Base-by-base conservation (phyloP, 2,329 filamentous ascomycete species). In the Amauroascus niger region DNA sequence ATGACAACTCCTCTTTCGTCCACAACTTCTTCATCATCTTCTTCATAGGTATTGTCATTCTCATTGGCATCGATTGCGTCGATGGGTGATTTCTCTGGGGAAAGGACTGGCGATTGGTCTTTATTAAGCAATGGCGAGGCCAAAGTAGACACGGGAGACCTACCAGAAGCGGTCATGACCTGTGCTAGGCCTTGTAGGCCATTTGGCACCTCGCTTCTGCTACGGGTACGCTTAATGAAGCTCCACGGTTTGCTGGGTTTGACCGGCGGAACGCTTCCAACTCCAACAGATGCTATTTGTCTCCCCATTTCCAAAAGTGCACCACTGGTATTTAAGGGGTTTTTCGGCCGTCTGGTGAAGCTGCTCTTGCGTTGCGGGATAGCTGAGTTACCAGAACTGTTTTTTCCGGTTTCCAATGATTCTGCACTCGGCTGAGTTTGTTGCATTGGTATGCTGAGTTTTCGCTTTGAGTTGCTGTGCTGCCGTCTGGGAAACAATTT, bases 1-100 rank as follows among this genome's bases (percentile, higher is more conserved):
- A 80, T 78, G 46, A 77, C 80, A 58, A 84, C 69, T 6, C 82
- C 80, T 28, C 74, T 74, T 35, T 85, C 83, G 35, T 84, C 80
- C 32, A 69, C 65, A 4, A 65, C 58, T 2, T 77, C 77, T 11
- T 79, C 76, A 1, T 83, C 81, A 1, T 83, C 79, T 2, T 84
- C 80, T 6, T 76, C 74, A n/a, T 76, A 73, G 9, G 68, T 64
- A 18, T 52, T 9, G 48, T 64, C 65, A 6, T 62, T 62, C 14
- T 63, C 61, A 3, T 63, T 59, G 46, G 72, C 69, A 46, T 73
- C 69, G 24, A 45, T 33, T n/a, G 33, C 26, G 26, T 32, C 43
- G 7, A 33, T n/a, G 18, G 44, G n/a, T 16, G 33, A 30, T 32
- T 39, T 30, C n/a, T 30, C 45, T 4, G 44, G n/a, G 5, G 16